A percentile compares a stretch with the other conserved stretches of the same genome.
phyloP scores from a whole-genome alignment of 1,139 yeast genomes.

The Hemisphaericaspora lyxosophila region DNA sequence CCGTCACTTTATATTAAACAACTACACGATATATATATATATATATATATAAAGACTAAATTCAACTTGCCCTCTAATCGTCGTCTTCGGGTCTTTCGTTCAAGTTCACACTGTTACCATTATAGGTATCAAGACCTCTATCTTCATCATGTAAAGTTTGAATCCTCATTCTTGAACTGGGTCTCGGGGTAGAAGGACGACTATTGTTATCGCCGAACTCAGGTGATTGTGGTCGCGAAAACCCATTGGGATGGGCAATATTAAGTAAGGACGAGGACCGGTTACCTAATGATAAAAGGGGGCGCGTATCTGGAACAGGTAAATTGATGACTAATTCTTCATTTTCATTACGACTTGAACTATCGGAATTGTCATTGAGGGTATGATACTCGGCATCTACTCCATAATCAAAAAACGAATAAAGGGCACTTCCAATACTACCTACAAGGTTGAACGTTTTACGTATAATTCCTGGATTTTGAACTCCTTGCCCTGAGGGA shows the following conservation, averaged over 20 bases:
- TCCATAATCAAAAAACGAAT: slow-evolving; percentile 46
- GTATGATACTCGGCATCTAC: slow-evolving; percentile 14
- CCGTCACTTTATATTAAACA: no score
- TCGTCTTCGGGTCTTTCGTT: slow-evolving; percentile 18
- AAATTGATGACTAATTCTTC: not conserved
- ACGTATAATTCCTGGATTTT: slow-evolving; percentile 17
- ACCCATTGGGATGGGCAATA: slow-evolving; percentile 6
- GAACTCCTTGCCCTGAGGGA: slow-evolving; percentile 14
- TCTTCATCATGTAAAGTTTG: slow-evolving; percentile 22
- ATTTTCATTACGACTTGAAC: slow-evolving; percentile 7
- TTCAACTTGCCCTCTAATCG: slow-evolving; percentile 2
- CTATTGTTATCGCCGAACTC: slow-evolving; percentile 12
- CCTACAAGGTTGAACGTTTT: slow-evolving; percentile 17
- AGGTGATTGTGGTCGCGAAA: slow-evolving; percentile 4
- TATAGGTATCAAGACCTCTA: slow-evolving; percentile 17
- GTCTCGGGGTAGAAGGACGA: slow-evolving; percentile 20
- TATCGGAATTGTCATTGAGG: slow-evolving; percentile 8
- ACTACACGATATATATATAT: not conserved
- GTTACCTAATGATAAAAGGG: slow-evolving; percentile 20
- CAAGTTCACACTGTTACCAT: slow-evolving; percentile 22
- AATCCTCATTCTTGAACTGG: slow-evolving; percentile 20
- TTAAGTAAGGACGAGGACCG: slow-evolving; percentile 21
- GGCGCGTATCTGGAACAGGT: slow-evolving; percentile 14
- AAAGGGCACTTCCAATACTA: slow-evolving; percentile 32
- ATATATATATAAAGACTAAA: not conserved